These are phyloP conservation scores for thale cress (Arabidopsis thaliana) DNA, from an alignment of 345 rosid species.

Conservation along the genomic window DNA sequence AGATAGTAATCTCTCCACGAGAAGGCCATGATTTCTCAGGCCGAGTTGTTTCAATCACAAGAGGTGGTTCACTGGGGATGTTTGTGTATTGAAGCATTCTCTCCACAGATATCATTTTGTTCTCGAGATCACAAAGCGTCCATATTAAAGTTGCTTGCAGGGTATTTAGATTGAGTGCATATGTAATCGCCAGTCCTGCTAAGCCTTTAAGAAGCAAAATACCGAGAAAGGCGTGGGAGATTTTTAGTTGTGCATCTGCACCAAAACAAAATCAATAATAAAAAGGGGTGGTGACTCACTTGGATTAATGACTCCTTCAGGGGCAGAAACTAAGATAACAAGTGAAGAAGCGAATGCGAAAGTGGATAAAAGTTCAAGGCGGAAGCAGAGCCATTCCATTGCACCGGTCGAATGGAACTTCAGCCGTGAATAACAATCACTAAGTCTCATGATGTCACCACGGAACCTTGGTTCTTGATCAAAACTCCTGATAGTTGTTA, in stretches of 20 bases:
- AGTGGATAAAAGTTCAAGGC: slow-evolving; percentile 65
- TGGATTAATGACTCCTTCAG: slow-evolving; percentile 61
- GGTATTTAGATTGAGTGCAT: slow-evolving; percentile 58
- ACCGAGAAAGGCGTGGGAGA: not conserved
- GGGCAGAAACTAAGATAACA: slow-evolving; percentile 63
- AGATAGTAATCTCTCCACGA: slow-evolving; percentile 57
- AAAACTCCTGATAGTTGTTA: slow-evolving; percentile 71
- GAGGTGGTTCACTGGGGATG: slow-evolving; percentile 70
- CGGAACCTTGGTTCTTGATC: slow-evolving; percentile 70
- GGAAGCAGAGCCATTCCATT: slow-evolving; percentile 80
- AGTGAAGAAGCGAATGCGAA: slow-evolving; percentile 62
- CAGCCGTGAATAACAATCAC: slow-evolving; percentile 62
- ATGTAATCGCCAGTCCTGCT: slow-evolving; percentile 64
- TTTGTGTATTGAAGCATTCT: slow-evolving; percentile 64
- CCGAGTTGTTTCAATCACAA: slow-evolving; percentile 55
- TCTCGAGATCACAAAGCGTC: slow-evolving; percentile 57
- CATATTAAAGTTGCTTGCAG: slow-evolving; percentile 56
- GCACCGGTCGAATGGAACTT: slow-evolving; percentile 56
- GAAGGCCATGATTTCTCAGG: slow-evolving; percentile 66
- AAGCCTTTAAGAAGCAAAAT: slow-evolving; percentile 44
- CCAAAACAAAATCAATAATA: not conserved
- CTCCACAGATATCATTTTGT: slow-evolving; percentile 66
- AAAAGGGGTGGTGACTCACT: slow-evolving; percentile 48
- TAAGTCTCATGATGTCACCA: slow-evolving; percentile 57
- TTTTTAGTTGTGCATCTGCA: slow-evolving; percentile 13